Percentiles rank a stretch among this genome's conserved stretches.
These are phyloP conservation scores for Sarocladium strictum DNA, from an alignment of 2,329 filamentous ascomycete species.

Conservation along the genomic window DNA sequence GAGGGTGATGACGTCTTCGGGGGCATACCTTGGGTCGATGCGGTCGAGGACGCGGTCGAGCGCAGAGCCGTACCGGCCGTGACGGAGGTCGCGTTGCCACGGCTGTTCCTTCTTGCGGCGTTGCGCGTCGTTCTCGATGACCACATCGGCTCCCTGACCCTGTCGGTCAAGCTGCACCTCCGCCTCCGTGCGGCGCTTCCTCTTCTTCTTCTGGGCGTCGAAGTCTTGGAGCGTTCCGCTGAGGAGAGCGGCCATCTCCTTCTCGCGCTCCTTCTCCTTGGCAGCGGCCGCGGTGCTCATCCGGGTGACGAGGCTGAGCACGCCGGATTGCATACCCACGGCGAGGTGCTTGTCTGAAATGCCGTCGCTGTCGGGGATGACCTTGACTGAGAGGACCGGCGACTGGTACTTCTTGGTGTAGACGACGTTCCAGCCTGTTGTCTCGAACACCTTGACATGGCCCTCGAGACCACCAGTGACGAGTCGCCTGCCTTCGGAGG, in stretches of 20 bases:
- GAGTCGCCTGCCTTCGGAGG: slow-evolving; percentile 73
- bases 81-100: slow-evolving; percentile 80
- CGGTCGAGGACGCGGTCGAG: slow-evolving; percentile 71
- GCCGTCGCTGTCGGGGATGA: slow-evolving; percentile 47
- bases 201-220: slow-evolving; percentile 65
- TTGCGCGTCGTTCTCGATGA: slow-evolving; percentile 68
- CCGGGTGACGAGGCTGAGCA: slow-evolving; percentile 87
- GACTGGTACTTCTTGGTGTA: slow-evolving; percentile 88
- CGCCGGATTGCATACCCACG: slow-evolving; percentile 89
- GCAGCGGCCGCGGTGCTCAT: slow-evolving; percentile 76
- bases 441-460: slow-evolving; percentile 96
- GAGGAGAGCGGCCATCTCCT: slow-evolving; percentile 78
- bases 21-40: slow-evolving; percentile 44
- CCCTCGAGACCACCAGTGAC: slow-evolving; percentile 88
- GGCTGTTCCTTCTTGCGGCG: slow-evolving; percentile 54
- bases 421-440: slow-evolving; percentile 92
- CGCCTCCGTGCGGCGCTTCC: slow-evolving; percentile 50
- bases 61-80: slow-evolving; percentile 69
- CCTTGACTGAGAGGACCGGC: slow-evolving; percentile 77
- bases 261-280: slow-evolving; percentile 68
- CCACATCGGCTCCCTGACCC: slow-evolving; percentile 79
- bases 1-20: slow-evolving; percentile 65
- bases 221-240: slow-evolving; percentile 73
- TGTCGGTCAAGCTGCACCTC: slow-evolving; percentile 64
- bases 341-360: slow-evolving; percentile 86